Evolutionary conservation across 495 filamentous ascomycete genomes (phyloP).

Genomic region (Penicillium herquei): DNA sequence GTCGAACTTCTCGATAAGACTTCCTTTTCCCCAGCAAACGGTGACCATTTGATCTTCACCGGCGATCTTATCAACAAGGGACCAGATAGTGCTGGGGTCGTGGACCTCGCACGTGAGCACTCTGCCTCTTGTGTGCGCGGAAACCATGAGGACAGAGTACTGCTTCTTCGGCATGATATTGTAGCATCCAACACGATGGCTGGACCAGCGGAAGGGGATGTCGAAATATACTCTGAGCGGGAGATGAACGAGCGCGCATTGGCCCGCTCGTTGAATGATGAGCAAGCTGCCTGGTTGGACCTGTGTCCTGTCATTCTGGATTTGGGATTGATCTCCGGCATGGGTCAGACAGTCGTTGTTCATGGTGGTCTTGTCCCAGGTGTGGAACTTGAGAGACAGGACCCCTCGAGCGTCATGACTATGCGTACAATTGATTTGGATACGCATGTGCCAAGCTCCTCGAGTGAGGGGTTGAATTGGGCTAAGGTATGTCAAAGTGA

Average conservation of each 20-base stretch:
- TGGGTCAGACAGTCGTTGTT: constrained; percentile 68
- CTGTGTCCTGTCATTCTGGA: constrained; percentile 72
- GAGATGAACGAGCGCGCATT: constrained; percentile 43
- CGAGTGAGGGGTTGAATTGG: constrained; percentile 62
- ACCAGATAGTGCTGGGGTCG: constrained; percentile 75
- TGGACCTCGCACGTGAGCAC: constrained; percentile 67
- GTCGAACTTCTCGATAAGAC: constrained; percentile 64
- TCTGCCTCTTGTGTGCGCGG: constrained; percentile 80
- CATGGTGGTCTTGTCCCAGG: constrained; percentile 83
- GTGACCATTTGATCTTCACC: constrained; percentile 77
- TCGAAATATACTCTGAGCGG: constrained; percentile 13
- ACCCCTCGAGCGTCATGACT: constrained; percentile 82
- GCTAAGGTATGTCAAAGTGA: constrained; percentile 49
- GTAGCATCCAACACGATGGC: constrained; percentile 17
- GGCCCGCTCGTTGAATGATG: constrained; percentile 50
- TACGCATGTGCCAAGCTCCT: constrained; percentile 59
- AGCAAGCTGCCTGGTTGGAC: constrained; percentile 69
- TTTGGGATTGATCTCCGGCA: constrained; percentile 54
- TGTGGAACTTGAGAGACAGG: constrained; percentile 67
- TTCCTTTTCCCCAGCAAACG: constrained; percentile 51
- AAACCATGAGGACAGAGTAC: constrained; percentile 87
- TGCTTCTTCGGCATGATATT: constrained; percentile 52
- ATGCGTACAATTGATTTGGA: constrained; percentile 77
- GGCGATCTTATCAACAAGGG: constrained; percentile 90
- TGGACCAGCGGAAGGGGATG: constrained; percentile 5